Evolutionary conservation across 1,139 yeast species (phyloP), one percentile per base, ranked within the genome.

Genomic region (Yamadazyma sp.): DNA sequence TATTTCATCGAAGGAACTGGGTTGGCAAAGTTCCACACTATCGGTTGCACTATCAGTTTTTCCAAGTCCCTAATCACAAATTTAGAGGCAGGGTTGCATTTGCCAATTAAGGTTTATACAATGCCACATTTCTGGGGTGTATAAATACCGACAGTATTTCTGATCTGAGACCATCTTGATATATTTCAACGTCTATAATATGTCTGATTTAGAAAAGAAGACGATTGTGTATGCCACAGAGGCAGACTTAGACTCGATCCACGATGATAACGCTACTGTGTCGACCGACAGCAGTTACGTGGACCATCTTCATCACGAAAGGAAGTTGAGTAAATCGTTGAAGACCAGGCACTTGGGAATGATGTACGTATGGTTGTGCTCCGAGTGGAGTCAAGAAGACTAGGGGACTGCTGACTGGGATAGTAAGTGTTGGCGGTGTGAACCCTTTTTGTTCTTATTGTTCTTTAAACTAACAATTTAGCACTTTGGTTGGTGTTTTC

Each of bases 401-500:
- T n/a, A n/a, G n/a, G n/a, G n/a, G n/a, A n/a, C n/a, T n/a, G n/a
- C n/a, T n/a, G n/a, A n/a, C n/a, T n/a, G n/a, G n/a, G n/a, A n/a
- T n/a, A n/a, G n/a, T n/a, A n/a, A n/a, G n/a, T n/a, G n/a, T n/a
- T n/a, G n/a, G n/a, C n/a, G n/a, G n/a, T n/a, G n/a, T n/a, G n/a
- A n/a, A n/a, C n/a, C n/a, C n/a, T n/a, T n/a, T n/a, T n/a, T n/a
- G n/a, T n/a, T n/a, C n/a, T n/a, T n/a, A n/a, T n/a, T n/a, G n/a
- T n/a, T n/a, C n/a, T n/a, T n/a, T n/a, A n/a, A 18, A 30, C 33
- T 30, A 30, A 30, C 33, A 17, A n/a, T 30, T 30, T 18, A 30
- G 33, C 44, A 71, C 75, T 34, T 59, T 69, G 37, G 74, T 72
- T 22, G 74, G 74, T 23, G 55, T 65, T 36, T 69, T 69, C 39